phyloP scores from a whole-genome alignment of 352 stramenopile genomes.

The Pelagophyceae sp. region DNA sequence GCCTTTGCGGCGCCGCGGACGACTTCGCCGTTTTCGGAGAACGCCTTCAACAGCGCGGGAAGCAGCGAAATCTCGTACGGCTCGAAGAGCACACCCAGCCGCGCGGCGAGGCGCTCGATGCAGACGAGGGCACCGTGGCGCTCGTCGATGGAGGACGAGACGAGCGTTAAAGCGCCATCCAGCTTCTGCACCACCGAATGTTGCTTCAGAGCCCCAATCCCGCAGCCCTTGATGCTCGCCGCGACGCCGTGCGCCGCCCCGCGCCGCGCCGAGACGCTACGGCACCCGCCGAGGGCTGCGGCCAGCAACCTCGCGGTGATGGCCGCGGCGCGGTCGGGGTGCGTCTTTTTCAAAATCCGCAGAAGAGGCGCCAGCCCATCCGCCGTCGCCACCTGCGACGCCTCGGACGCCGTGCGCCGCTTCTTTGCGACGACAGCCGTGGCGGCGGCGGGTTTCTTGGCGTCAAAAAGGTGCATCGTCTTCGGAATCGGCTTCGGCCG shows the following conservation, averaged over 20 bases:
- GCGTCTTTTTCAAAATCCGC: slow-evolving; percentile 60
- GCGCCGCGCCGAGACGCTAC: neutral
- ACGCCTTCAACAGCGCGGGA: slow-evolving; percentile 93
- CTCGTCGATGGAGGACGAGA: slow-evolving; percentile 43
- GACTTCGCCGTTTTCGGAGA: slow-evolving; percentile 85
- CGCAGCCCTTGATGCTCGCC: slow-evolving; percentile 96
- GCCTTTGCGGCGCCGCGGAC: slow-evolving; percentile 88
- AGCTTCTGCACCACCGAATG: slow-evolving; percentile 85
- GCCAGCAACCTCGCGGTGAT: slow-evolving; percentile 21
- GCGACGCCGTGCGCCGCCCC: slow-evolving; percentile 93
- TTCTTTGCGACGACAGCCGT: neutral
- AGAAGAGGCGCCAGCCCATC: slow-evolving; percentile 76
- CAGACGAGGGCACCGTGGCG: slow-evolving; percentile 88
- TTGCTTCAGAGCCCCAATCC: slow-evolving; percentile 94
- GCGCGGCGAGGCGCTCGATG: slow-evolving; percentile 90
- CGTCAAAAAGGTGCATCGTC: neutral
- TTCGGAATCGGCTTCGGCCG: neutral
- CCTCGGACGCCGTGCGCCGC: slow-evolving; percentile 49
- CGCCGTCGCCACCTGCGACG: slow-evolving; percentile 78
- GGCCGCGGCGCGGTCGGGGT: slow-evolving; percentile 48
- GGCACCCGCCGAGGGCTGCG: slow-evolving; percentile 9
- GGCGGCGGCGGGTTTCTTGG: neutral
- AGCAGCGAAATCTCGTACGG: slow-evolving; percentile 93
- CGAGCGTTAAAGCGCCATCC: slow-evolving; percentile 55
- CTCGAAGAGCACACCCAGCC: slow-evolving; percentile 95